Base-by-base conservation (phyloP, 306 rosid species). In the Lablab purpureus region DNA sequence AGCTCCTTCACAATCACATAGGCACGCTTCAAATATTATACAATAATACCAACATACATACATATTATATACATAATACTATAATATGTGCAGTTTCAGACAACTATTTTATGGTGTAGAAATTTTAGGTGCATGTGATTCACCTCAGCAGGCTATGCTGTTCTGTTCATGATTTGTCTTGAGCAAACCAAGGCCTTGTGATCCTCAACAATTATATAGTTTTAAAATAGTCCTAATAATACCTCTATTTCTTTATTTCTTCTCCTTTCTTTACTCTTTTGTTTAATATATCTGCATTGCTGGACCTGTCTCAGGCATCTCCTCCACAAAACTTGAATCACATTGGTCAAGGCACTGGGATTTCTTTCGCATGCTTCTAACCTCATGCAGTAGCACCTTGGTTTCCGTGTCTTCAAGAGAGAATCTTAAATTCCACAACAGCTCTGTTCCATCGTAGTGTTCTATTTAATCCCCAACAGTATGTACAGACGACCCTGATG, bases 361-460 rank as follows among this genome's bases (percentile, higher is more conserved):
- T 87, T 90, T 93, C 93, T 86, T 91, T 88, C 87, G 98, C 97
- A 93, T 90, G 97, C 94, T 83, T 89, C 91, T 81, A 77, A 70
- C 81, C 89, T 89, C 85, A 82, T 80, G 85, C 87, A 86, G 71
- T 78, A 85, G 69, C 86, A 69, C 91, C 80, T 93, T 41, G 92
- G 86, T 85, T 91, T 86, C 87, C 79, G 97, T 30, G 82, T 73
- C 76, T 62, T 70, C 77, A 72, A 49, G 85, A 78, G 85, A 84
- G 87, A 88, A 89, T 86, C 91, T 86, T 70, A 84, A 87, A 85
- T 86, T 84, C 93, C 75, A 81, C 69, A 80, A 63, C 79, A 72
- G 40, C 79, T 83, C 75, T 82, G 62, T 60, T 80, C 23, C 37
- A 40, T 64, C 34, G 18, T 54, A 59, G 27, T 79, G 1, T 82